phyloP scores from a whole-genome alignment of 2,329 filamentous ascomycete genomes.

The Aotearoamyces nothofagi region DNA sequence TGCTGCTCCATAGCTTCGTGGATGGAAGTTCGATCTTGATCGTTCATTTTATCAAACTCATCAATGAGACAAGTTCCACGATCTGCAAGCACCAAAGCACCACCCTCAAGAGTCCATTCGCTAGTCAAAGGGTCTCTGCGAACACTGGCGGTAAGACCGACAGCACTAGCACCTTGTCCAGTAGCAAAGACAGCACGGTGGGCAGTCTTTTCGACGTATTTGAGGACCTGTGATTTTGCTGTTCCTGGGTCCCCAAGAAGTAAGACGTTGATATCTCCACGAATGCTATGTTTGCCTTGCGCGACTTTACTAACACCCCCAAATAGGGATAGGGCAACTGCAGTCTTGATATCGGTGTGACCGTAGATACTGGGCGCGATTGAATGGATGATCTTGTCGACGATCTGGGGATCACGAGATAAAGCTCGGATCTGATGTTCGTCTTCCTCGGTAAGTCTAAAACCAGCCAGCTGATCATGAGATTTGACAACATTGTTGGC shows the following conservation, averaged over 20 bases:
- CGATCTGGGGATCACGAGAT: conserved; percentile 77
- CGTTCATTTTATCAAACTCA: conserved; percentile 99
- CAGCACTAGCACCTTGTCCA: conserved; percentile 89
- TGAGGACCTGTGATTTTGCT: conserved; percentile 92
- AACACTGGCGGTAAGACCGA: conserved; percentile 94
- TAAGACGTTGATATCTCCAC: conserved; percentile 95
- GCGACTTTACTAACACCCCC: conserved; percentile 86
- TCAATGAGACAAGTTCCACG: conserved; percentile 92
- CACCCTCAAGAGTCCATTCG: conserved; percentile 96
- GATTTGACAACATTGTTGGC: conserved; percentile 96
- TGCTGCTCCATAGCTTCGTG: conserved; percentile 99
- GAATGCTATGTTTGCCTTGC: conserved; percentile 77
- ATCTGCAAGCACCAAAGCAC: conserved; percentile 87
- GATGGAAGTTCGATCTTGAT: conserved; percentile 93
- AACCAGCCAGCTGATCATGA: conserved; percentile 93
- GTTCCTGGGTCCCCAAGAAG: conserved; percentile 95
- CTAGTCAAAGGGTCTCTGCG: conserved; percentile 87
- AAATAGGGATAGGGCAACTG: conserved; percentile 84
- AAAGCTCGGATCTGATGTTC: conserved; percentile 80
- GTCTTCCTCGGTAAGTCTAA: conserved; percentile 88
- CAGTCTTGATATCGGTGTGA: conserved; percentile 93
- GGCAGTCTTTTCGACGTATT: conserved; percentile 95
- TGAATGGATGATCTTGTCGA: conserved; percentile 84
- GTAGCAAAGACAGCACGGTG: conserved; percentile 96
- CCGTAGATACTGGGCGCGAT: conserved; percentile 97